These are phyloP conservation scores for Suillus ampliporus DNA, from an alignment of 768 basidiomycete species.

Conservation along the genomic window DNA sequence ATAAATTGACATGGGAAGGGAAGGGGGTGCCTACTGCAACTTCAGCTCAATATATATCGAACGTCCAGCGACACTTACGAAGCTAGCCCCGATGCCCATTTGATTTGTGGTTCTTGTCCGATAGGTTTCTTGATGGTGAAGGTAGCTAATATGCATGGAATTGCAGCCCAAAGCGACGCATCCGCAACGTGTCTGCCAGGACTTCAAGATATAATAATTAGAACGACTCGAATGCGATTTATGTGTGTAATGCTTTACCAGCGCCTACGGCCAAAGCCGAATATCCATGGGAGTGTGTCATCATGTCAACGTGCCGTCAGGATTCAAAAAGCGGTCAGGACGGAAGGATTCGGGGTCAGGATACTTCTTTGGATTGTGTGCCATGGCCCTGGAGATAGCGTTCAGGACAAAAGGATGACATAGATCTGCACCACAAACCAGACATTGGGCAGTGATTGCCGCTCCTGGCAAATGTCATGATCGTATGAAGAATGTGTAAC, in stretches of 20 bases:
- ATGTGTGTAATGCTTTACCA: slow-evolving; percentile 17
- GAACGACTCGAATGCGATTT: background rate
- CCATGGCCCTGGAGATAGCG: slow-evolving; percentile 35
- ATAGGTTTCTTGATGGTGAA: slow-evolving; percentile 25
- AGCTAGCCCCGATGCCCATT: slow-evolving; percentile 23
- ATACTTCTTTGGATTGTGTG: slow-evolving; percentile 44
- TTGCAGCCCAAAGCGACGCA: slow-evolving; percentile 28
- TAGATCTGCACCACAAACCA: too few relatives aligned
- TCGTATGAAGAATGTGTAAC: slow-evolving; percentile 20
- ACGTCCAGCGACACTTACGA: slow-evolving; percentile 11
- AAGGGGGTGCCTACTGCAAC: too few relatives aligned
- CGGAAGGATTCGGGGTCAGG: slow-evolving; percentile 39
- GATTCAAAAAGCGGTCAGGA: slow-evolving; percentile 44
- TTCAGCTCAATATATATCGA: too few relatives aligned
- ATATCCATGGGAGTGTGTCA: slow-evolving; percentile 16
- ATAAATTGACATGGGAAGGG: too few relatives aligned
- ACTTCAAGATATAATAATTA: slow-evolving; percentile 3
- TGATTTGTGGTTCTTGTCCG: slow-evolving; percentile 18
- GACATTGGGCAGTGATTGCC: too few relatives aligned
- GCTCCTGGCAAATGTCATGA: too few relatives aligned
- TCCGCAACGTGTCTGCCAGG: slow-evolving; percentile 29
- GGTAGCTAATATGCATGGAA: slow-evolving; percentile 20
- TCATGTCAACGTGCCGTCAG: slow-evolving; percentile 24
- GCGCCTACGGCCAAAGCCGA: slow-evolving; percentile 29
- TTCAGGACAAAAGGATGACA: too few relatives aligned